phyloP scores from a whole-genome alignment of 306 rosid species.

The Cucumis melo region DNA sequence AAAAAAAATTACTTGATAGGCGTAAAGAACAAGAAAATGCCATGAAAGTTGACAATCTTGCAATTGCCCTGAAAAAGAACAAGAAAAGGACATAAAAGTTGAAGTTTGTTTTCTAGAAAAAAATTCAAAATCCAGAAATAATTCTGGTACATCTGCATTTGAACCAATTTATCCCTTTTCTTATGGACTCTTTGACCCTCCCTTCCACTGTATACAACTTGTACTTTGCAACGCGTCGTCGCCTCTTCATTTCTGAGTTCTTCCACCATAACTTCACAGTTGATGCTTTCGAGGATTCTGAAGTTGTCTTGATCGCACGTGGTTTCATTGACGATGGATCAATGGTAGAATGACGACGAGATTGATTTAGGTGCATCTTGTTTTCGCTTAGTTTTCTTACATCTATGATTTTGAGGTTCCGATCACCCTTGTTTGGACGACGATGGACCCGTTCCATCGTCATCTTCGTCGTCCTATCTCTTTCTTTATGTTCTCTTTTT shows the following conservation, averaged over 20 bases:
- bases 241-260: not conserved
- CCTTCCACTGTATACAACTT: slow-evolving; percentile 11
- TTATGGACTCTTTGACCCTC: not conserved
- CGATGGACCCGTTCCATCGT: not conserved
- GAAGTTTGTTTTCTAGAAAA: not conserved
- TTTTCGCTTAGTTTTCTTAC: not conserved
- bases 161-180: slow-evolving; percentile 3
- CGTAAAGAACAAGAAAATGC: not conserved
- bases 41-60: no score
- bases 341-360: not conserved
- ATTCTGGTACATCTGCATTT: not conserved
- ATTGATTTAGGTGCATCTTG: not conserved
- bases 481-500: not conserved
- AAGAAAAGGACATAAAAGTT: not conserved
- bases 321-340: not conserved
- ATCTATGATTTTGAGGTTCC: not conserved
- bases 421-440: not conserved
- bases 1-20: no score
- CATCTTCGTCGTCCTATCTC: not conserved
- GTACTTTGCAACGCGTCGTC: not conserved
- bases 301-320: not conserved
- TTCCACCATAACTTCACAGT: not conserved
- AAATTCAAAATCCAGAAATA: not conserved
- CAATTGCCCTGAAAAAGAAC: not conserved
- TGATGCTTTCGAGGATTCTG: not conserved